A percentile compares a stretch with the other conserved stretches of the same genome.
phyloP scores from a whole-genome alignment of 345 rosid species.

The Eucalyptus dawsonii region DNA sequence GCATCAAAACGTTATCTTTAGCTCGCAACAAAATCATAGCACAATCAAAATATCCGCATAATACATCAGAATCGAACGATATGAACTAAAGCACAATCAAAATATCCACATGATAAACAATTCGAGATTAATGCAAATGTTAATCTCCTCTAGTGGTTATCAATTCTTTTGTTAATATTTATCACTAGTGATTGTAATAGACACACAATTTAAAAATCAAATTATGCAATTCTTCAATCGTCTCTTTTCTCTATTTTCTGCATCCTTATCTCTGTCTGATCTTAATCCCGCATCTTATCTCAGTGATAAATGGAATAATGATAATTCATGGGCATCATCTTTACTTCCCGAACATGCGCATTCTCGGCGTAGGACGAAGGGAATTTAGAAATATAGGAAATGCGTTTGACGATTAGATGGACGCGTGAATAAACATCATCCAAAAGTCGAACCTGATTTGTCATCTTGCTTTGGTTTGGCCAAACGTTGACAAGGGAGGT shows the following conservation, averaged over 20 bases:
- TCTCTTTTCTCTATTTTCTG: not conserved
- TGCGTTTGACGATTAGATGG: not conserved
- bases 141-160: rapidly evolving
- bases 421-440: not conserved
- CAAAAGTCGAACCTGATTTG: not conserved
- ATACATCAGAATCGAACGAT: rapidly evolving
- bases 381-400: not conserved
- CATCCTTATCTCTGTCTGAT: not conserved
- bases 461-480: too few relatives aligned
- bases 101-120: too few relatives aligned
- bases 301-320: not conserved
- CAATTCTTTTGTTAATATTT: not conserved
- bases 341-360: not conserved
- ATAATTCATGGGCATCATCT: not conserved
- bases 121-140: not conserved
- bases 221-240: too few relatives aligned
- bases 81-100: too few relatives aligned
- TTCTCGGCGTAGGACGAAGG: not conserved
- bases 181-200: not conserved
- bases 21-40: too few relatives aligned
- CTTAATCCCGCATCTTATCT: too few relatives aligned
- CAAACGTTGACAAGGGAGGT: too few relatives aligned
- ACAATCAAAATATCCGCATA: not conserved
- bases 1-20: not conserved
- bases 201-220: not conserved